Evolutionary conservation across 1,284 basidiomycete genomes (phyloP).

Genomic region (Cerioporus squamosus): DNA sequence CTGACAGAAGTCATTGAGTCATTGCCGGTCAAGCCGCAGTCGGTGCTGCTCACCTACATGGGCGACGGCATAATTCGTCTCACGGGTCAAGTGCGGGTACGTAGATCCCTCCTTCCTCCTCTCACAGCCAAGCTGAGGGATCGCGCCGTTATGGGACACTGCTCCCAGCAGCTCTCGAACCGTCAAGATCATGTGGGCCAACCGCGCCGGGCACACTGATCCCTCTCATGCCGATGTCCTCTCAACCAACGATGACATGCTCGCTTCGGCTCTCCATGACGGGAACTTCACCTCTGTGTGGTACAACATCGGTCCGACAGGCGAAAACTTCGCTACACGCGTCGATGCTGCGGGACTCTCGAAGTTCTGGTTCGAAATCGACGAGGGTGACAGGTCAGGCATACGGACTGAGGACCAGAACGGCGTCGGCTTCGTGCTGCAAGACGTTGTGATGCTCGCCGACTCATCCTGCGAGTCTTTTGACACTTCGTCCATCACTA

Average conservation of each 20-base stretch:
- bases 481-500: not conserved
- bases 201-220: not conserved
- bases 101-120: not conserved
- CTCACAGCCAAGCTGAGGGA: too few relatives aligned
- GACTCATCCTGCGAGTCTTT: not conserved
- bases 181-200: not conserved
- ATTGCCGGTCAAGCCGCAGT: constrained; percentile 25
- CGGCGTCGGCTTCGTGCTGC: constrained; percentile 8
- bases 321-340: too few relatives aligned
- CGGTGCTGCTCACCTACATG: not conserved
- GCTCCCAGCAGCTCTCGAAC: not conserved
- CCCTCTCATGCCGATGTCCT: not conserved
- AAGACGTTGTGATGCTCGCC: not conserved
- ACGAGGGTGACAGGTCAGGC: not conserved
- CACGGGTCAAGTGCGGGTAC: constrained; percentile 9
- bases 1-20: constrained; percentile 28
- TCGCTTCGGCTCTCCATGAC: too few relatives aligned
- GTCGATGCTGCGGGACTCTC: not conserved
- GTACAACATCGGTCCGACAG: too few relatives aligned
- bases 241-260: too few relatives aligned
- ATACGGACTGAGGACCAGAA: not conserved
- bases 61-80: constrained; percentile 9
- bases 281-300: too few relatives aligned
- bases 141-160: not conserved
- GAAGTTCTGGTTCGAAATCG: constrained; percentile 13